Conservation (phyloP, 345 rosid species). For the Sonneratia caseolaris region DNA sequence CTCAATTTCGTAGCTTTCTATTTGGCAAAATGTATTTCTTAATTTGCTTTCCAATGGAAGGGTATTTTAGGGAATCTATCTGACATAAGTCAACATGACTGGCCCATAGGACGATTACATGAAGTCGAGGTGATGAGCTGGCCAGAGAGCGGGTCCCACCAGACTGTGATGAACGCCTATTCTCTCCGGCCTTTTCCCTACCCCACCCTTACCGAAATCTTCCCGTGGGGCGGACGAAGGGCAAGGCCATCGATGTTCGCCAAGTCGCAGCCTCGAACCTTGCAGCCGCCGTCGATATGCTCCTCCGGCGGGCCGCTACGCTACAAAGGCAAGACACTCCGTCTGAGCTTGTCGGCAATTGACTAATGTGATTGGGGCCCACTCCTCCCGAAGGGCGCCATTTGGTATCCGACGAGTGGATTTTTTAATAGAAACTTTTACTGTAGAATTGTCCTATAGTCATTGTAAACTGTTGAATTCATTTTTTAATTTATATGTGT, state of each 20-base stretch:
- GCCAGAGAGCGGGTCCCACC: not conserved
- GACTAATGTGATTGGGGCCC: not conserved
- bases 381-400: not conserved
- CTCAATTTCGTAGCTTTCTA: too few relatives aligned
- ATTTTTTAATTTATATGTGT: too few relatives aligned
- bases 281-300: not conserved
- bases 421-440: too few relatives aligned
- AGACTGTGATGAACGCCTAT: not conserved
- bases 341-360: not conserved
- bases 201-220: not conserved
- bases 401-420: not conserved
- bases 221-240: not conserved
- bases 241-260: not conserved
- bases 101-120: not conserved
- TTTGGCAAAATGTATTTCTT: too few relatives aligned
- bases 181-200: not conserved
- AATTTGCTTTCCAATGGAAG: not conserved
- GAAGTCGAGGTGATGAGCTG: conserved; percentile 9
- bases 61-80: not conserved
- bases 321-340: not conserved
- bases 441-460: too few relatives aligned
- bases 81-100: not conserved
- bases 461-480: too few relatives aligned
- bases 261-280: not conserved
- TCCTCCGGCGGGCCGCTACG: not conserved